Evolutionary conservation across 78 protist genomes (phyloP).

Genomic region (Blattamonas nauphoetae): DNA sequence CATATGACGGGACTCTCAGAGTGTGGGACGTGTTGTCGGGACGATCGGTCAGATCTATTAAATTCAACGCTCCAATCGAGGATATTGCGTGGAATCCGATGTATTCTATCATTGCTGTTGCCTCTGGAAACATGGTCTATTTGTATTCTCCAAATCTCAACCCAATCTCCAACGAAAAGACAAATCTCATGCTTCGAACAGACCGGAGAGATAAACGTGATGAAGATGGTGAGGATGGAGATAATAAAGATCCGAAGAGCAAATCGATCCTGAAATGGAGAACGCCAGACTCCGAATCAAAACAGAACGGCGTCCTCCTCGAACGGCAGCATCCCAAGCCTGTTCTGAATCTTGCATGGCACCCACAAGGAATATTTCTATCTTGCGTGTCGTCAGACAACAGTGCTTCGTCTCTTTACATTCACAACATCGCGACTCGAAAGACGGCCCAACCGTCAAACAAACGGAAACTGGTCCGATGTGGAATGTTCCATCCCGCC

Average conservation of each 20-base stretch:
- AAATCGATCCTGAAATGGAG: too few relatives aligned
- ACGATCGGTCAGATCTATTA: neutral
- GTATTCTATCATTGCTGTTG: neutral
- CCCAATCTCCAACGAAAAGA: too few relatives aligned
- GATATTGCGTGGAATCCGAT: neutral
- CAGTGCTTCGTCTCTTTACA: neutral
- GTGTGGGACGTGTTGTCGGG: neutral
- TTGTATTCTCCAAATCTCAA: neutral
- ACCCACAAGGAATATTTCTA: neutral
- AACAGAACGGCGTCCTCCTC: too few relatives aligned
- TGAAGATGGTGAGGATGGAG: too few relatives aligned
- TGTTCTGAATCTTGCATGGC: neutral
- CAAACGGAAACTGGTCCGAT: neutral
- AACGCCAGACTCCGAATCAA: too few relatives aligned
- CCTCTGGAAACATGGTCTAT: neutral
- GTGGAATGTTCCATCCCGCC: neutral
- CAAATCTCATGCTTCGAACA: too few relatives aligned
- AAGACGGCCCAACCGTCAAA: neutral
- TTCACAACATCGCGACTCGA: neutral
- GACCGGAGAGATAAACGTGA: too few relatives aligned
- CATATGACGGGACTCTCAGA: neutral
- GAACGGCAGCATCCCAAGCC: neutral
- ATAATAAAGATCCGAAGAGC: too few relatives aligned
- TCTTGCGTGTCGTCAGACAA: neutral
- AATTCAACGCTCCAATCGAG: neutral